Evolutionary conservation across 106 monocot species (phyloP), one percentile per base, ranked within the genome.

Genomic region (Posidonia australis): DNA sequence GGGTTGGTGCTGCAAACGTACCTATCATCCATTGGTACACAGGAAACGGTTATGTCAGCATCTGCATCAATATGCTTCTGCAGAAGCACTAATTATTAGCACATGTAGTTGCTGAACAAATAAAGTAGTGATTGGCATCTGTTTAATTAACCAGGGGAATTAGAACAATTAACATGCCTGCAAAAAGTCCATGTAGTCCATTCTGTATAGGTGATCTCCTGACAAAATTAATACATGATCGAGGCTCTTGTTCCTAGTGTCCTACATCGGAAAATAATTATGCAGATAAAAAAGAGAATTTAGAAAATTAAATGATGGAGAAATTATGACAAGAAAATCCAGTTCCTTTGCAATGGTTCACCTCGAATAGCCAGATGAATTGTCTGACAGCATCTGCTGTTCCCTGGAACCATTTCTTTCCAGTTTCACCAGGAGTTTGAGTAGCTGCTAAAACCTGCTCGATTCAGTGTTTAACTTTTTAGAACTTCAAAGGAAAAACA

Each of bases 311-410:
- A 5, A 29, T 23, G 3, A n/a, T n/a, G n/a, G n/a, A n/a, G n/a
- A n/a, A n/a, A n/a, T n/a, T n/a, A n/a, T n/a, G n/a, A n/a, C n/a
- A n/a, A n/a, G n/a, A n/a, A n/a, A n/a, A n/a, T n/a, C n/a, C n/a
- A n/a, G 3, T 60, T 60, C 5, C 13, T 0, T 13, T 31, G 19
- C 22, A 44, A 7, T 44, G 13, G 27, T 16, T 25, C 16, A 94
- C 94, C 89, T 94, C 89, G 69, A 94, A 86, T 18, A 94, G 77
- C 94, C 94, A 94, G 32, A 46, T 84, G 79, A 89, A 94, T 67
- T 86, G 79, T 67, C 94, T 89, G n/a, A 94, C 86, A 18, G 94
- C 89, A 78, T 94, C 94, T 44, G 94, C 94, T 60, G 94, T 94
- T 46, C 94, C 94, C 73, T 82, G 83, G 54, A 94, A 90, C 94